Conservation (phyloP, 805 yeast genomes). For the Schizosaccharomyces lindneri region DNA sequence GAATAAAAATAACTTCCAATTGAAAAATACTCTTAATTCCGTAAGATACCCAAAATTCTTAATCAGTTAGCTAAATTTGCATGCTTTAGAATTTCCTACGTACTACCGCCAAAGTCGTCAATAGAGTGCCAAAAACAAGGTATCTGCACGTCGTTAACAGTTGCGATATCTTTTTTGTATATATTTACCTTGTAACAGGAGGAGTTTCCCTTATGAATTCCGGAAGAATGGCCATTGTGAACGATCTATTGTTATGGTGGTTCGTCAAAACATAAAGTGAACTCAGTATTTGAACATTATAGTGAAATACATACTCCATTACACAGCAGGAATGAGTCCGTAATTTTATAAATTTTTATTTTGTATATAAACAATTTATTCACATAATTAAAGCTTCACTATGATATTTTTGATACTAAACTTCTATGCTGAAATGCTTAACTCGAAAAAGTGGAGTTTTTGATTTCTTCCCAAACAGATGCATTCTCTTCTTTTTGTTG, state of each 20-base stretch:
- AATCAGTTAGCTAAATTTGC: background rate
- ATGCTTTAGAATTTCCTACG: background rate
- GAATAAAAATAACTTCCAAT: background rate
- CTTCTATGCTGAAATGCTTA: no score
- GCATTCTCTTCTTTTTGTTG: background rate
- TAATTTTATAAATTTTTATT: no score
- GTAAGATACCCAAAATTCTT: background rate
- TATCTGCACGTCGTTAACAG: background rate
- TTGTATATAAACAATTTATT: no score
- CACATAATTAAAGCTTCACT: no score
- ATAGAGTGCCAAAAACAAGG: background rate
- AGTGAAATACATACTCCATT: no score
- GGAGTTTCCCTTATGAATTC: background rate
- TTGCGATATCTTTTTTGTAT: background rate
- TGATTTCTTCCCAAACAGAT: no score
- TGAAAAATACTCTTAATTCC: background rate
- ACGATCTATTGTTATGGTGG: background rate
- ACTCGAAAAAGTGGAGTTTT: no score
- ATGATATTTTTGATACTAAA: no score
- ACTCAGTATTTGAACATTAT: no score
- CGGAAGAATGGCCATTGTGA: background rate
- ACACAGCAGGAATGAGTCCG: no score
- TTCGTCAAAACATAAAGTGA: no score
- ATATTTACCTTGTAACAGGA: background rate
- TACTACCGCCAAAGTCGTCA: background rate